These are phyloP conservation scores for Aspergillus udagawae DNA, from an alignment of 2,329 filamentous ascomycete genomes.

Conservation along the genomic window DNA sequence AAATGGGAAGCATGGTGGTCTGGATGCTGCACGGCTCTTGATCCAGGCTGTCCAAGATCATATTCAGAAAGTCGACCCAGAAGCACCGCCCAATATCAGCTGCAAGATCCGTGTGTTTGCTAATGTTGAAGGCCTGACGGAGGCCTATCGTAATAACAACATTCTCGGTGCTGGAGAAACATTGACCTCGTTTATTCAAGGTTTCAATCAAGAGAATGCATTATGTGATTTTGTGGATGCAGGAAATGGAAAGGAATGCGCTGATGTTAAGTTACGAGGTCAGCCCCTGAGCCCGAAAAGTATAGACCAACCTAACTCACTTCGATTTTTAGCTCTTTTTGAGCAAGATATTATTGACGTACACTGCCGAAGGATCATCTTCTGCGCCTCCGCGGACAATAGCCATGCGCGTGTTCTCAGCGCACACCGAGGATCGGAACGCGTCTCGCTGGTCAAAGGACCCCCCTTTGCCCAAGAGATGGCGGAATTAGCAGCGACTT, in stretches of 20 bases:
- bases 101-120: slow-evolving; percentile 37
- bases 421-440: slow-evolving; percentile 25
- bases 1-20: slow-evolving; percentile 28
- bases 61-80: slow-evolving; percentile 14
- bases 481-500: slow-evolving; percentile 21
- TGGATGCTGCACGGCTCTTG: slow-evolving; percentile 24
- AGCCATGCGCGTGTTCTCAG: slow-evolving; percentile 42
- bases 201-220: slow-evolving; percentile 39
- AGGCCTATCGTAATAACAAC: slow-evolving; percentile 28
- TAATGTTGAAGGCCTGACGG: slow-evolving; percentile 35
- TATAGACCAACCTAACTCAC: slow-evolving; percentile 1
- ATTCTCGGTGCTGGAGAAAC: slow-evolving; percentile 21
- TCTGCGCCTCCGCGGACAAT: slow-evolving; percentile 42
- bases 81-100: slow-evolving; percentile 20
- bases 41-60: slow-evolving; percentile 23
- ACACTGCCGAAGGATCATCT: slow-evolving; percentile 40
- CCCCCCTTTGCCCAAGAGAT: slow-evolving; percentile 36
- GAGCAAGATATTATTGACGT: slow-evolving; percentile 31
- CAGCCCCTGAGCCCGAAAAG: neutral
- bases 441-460: slow-evolving; percentile 37
- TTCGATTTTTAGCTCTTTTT: slow-evolving; percentile 26
- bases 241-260: slow-evolving; percentile 42
- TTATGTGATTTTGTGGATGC: slow-evolving; percentile 42
- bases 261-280: slow-evolving; percentile 43
- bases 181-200: slow-evolving; percentile 37